Evolutionary conservation across 306 rosid genomes (phyloP).

Genomic region (Styphnolobium japonicum): DNA sequence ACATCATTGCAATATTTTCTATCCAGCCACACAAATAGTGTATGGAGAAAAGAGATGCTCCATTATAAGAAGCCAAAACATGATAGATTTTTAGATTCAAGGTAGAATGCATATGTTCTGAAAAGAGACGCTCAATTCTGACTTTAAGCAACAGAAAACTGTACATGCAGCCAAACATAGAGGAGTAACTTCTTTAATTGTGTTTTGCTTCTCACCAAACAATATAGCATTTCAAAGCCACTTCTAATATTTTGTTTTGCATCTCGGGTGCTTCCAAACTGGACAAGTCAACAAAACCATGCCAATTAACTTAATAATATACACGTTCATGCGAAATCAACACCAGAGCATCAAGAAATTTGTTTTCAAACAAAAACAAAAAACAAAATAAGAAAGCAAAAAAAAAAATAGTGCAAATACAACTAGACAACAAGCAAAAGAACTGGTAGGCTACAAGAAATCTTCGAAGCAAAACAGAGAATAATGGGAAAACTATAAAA

Average conservation of each 20-base stretch:
- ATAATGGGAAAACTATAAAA: background rate
- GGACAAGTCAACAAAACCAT: conserved; percentile 6
- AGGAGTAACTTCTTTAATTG: background rate
- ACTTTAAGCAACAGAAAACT: background rate
- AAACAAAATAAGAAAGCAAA: background rate
- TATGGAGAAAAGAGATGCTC: background rate
- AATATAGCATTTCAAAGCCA: background rate
- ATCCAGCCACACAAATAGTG: no score
- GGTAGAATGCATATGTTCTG: background rate
- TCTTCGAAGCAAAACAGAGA: background rate
- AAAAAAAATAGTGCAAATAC: background rate
- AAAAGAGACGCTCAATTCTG: background rate
- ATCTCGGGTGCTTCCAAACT: conserved; percentile 2
- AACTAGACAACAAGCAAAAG: background rate
- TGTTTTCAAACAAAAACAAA: background rate
- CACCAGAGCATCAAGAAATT: background rate
- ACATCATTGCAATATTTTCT: no score
- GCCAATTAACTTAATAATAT: background rate
- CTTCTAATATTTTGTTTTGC: background rate
- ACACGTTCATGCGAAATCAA: background rate
- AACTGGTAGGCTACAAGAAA: background rate
- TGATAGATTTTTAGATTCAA: background rate
- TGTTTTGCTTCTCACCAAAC: background rate
- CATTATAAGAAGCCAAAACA: conserved; percentile 7
- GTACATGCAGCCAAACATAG: background rate